Evolutionary conservation across 2,329 filamentous ascomycete species (phyloP).

Genomic region (Ceratocystis destructans): DNA sequence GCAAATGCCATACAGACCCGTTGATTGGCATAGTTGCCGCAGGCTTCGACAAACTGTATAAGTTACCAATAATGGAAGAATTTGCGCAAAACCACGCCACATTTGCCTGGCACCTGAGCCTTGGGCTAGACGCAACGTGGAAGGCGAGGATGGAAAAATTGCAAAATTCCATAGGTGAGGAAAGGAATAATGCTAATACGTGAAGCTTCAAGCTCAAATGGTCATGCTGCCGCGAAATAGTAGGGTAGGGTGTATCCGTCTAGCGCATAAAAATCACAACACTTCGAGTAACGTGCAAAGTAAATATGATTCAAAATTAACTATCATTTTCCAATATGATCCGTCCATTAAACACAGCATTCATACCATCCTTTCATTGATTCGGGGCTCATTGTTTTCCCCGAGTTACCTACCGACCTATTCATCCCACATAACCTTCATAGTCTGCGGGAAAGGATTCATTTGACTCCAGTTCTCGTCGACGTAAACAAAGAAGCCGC

Average conservation of each 20-base stretch:
- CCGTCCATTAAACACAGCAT: background rate
- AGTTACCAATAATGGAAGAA: background rate
- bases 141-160: too few species aligned
- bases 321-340: too few species aligned
- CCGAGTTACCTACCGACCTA: conserved; percentile 8
- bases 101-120: conserved; percentile 5
- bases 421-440: conserved; percentile 41
- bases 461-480: conserved; percentile 47
- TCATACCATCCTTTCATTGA: background rate
- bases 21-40: background rate
- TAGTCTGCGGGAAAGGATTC: conserved; percentile 36
- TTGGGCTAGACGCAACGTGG: background rate
- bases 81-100: background rate
- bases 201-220: too few species aligned
- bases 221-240: too few species aligned
- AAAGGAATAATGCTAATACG: too few species aligned
- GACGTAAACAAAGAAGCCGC: conserved; percentile 47
- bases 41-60: background rate
- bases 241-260: too few species aligned
- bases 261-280: too few species aligned
- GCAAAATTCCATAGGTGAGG: too few species aligned
- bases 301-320: too few species aligned
- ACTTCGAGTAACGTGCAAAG: too few species aligned
- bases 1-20: background rate
- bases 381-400: background rate